Conservation (phyloP, 495 filamentous ascomycete species). For the Mytilinidion resinicola region DNA sequence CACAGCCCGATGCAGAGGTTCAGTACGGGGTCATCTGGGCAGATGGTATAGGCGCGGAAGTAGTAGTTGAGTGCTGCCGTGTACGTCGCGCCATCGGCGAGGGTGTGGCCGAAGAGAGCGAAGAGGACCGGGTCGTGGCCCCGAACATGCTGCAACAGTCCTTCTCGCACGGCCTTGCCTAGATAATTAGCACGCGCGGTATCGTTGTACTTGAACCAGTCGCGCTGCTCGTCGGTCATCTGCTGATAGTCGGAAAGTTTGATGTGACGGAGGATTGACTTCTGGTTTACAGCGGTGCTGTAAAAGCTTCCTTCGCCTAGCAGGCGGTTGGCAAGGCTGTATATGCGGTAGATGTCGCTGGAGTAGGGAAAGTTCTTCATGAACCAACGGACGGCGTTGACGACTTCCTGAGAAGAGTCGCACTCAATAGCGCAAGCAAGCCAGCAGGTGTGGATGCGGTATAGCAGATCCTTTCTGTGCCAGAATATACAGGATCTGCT, state of each 20-base stretch:
- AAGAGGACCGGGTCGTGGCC: constrained; percentile 62
- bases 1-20: constrained; percentile 66
- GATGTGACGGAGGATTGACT: constrained; percentile 83
- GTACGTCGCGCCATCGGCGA: constrained; percentile 73
- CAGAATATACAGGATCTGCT: constrained; percentile 74
- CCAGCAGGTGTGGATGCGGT: constrained; percentile 72
- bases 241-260: constrained; percentile 75
- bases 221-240: constrained; percentile 27
- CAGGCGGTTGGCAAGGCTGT: constrained; percentile 61
- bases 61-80: constrained; percentile 84
- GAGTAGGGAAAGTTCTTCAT: constrained; percentile 80
- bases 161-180: constrained; percentile 1
- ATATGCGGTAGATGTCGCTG: constrained; percentile 78
- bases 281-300: constrained; percentile 61
- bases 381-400: constrained; percentile 66
- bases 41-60: constrained; percentile 73
- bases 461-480: constrained; percentile 48
- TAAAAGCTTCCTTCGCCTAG: constrained; percentile 45
- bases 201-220: constrained; percentile 29
- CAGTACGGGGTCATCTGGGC: constrained; percentile 67
- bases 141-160: constrained; percentile 6
- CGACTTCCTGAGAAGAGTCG: constrained; percentile 71
- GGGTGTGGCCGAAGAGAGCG: constrained; percentile 80
- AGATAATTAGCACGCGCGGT: constrained; percentile 7
- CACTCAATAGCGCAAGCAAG: constrained; percentile 79